Conservation (phyloP, 2,329 filamentous ascomycete species). For the Aspergillus ustus region DNA sequence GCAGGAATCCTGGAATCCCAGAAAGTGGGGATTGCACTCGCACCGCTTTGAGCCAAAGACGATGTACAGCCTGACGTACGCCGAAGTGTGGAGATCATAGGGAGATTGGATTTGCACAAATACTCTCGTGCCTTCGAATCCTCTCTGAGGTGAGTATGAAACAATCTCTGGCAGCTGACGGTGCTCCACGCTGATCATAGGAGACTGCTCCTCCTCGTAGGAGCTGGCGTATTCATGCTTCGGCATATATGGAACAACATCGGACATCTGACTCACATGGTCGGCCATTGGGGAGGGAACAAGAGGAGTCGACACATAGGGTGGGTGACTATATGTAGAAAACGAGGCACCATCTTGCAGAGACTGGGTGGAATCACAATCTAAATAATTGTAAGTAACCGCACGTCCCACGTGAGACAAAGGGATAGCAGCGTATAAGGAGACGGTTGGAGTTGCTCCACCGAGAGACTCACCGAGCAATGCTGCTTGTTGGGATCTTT, state of each 20-base stretch:
- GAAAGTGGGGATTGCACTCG: conserved; percentile 67
- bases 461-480: conserved; percentile 73
- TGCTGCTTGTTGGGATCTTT: conserved; percentile 74
- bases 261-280: conserved; percentile 46
- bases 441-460: not conserved
- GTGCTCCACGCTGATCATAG: conserved; percentile 68
- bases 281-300: conserved; percentile 48
- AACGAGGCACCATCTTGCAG: conserved; percentile 49
- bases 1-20: conserved; percentile 60
- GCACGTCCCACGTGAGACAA: not conserved
- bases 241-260: conserved; percentile 45
- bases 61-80: conserved; percentile 62
- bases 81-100: conserved; percentile 71
- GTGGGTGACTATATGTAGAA: conserved; percentile 42
- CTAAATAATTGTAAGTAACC: conserved; percentile 27
- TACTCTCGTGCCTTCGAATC: conserved; percentile 71
- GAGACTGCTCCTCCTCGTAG: conserved; percentile 66
- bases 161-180: conserved; percentile 67
- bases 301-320: conserved; percentile 44
- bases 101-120: conserved; percentile 74
- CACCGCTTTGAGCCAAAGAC: conserved; percentile 80
- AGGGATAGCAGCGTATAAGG: not conserved
- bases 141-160: conserved; percentile 71
- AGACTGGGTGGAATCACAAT: conserved; percentile 44
- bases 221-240: conserved; percentile 48